Percentiles rank a stretch among this genome's conserved stretches.
phyloP scores from a whole-genome alignment of 208 protist genomes.

The Herpetomonas samuelpessoai region DNA sequence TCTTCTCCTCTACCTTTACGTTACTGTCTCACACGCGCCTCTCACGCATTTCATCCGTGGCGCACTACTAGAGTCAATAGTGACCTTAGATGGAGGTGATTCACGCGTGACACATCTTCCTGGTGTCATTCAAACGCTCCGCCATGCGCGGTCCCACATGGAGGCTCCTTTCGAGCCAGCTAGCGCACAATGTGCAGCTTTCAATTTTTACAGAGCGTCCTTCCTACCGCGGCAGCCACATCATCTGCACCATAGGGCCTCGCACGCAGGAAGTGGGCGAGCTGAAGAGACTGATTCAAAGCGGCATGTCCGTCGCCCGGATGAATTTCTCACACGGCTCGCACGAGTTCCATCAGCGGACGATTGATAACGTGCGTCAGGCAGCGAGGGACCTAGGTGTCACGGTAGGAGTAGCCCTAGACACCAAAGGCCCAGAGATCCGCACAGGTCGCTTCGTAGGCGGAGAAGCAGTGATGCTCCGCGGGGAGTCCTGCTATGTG shows the following conservation, averaged over 20 bases:
- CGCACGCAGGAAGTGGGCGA: constrained; percentile 93
- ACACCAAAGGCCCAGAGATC: constrained; percentile 98
- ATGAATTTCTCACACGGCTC: constrained; percentile 98
- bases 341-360: constrained; percentile 94
- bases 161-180: constrained; percentile 76
- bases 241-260: constrained; percentile 97
- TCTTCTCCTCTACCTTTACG: constrained; percentile 7
- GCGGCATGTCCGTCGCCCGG: constrained; percentile 96
- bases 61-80: background rate
- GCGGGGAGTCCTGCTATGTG: constrained; percentile 80
- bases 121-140: too few species aligned
- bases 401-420: constrained; percentile 94
- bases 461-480: constrained; percentile 58
- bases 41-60: background rate
- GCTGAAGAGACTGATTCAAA: constrained; percentile 91
- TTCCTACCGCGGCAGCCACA: constrained; percentile 81
- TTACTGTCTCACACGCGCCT: constrained; percentile 8
- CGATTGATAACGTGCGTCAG: constrained; percentile 94
- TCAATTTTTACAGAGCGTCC: constrained; percentile 83
- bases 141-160: too few species aligned
- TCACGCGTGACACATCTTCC: too few species aligned
- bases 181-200: constrained; percentile 84
- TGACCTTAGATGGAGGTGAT: too few species aligned
- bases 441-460: constrained; percentile 90
- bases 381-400: constrained; percentile 80